Conservation (phyloP, 768 basidiomycete genomes). For the Lentinula detonsa region DNA sequence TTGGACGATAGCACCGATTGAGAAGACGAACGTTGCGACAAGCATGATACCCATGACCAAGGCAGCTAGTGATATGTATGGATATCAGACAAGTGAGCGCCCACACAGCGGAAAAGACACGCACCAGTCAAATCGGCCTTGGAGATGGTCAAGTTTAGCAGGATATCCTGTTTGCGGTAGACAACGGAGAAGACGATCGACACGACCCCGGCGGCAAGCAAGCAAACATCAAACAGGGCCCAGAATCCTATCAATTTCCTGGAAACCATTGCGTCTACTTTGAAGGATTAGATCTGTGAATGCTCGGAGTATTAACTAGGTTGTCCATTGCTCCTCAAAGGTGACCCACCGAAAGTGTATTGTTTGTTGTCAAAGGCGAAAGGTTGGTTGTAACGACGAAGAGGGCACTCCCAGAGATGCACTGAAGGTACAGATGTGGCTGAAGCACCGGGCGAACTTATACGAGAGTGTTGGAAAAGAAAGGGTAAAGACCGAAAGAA, state of each 20-base stretch:
- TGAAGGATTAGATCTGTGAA: constrained; percentile 10
- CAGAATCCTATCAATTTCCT: constrained; percentile 65
- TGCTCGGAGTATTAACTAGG: not conserved
- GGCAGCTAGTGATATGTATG: constrained; percentile 45
- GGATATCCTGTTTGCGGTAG: constrained; percentile 62
- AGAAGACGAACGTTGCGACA: constrained; percentile 61
- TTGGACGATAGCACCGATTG: constrained; percentile 66
- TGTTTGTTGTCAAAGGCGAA: not conserved
- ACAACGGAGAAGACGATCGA: constrained; percentile 63
- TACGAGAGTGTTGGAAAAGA: constrained; percentile 19
- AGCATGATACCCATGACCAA: constrained; percentile 62
- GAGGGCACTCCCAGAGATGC: constrained; percentile 48
- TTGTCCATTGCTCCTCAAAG: not conserved
- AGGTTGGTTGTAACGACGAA: constrained; percentile 2
- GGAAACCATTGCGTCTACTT: constrained; percentile 57
- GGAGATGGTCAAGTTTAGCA: constrained; percentile 70
- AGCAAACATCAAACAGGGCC: constrained; percentile 62
- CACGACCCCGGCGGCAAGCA: constrained; percentile 66
- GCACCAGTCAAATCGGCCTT: constrained; percentile 52
- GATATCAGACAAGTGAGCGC: not conserved
- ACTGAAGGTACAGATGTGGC: constrained; percentile 32
- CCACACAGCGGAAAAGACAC: not conserved
- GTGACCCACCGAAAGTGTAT: not conserved
- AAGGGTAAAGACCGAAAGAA: constrained; percentile 25
- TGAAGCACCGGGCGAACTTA: constrained; percentile 32